Percentiles rank a stretch among this genome's conserved stretches.
Evolutionary conservation across 2,329 filamentous ascomycete species (phyloP).

Genomic region (Calonectria fujianensis): DNA sequence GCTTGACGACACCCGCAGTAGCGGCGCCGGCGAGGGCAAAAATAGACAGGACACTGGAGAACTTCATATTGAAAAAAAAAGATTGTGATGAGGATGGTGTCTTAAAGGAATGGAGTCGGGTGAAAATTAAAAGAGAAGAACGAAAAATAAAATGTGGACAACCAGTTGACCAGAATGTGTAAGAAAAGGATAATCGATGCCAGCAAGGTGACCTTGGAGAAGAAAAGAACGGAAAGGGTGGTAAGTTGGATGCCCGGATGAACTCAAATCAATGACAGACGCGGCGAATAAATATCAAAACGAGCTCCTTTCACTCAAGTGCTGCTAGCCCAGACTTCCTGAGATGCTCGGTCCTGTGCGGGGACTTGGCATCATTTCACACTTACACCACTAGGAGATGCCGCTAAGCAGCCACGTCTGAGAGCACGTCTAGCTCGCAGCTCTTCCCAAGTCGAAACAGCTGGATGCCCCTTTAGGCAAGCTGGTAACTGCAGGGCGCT

Average conservation of each 20-base stretch:
- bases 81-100: not conserved
- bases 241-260: slow-evolving; percentile 18
- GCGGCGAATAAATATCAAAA: slow-evolving; percentile 5
- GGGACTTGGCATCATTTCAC: slow-evolving; percentile 26
- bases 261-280: slow-evolving; percentile 22
- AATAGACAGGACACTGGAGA: slow-evolving; percentile 29
- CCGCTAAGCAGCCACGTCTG: not conserved
- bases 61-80: slow-evolving; percentile 37
- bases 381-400: slow-evolving; percentile 29
- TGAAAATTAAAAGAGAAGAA: not conserved
- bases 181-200: not conserved
- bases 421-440: not conserved
- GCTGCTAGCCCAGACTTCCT: not conserved
- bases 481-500: not conserved
- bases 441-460: slow-evolving; percentile 28
- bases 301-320: slow-evolving; percentile 10
- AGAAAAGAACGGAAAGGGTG: not conserved
- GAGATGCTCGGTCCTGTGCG: not conserved
- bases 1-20: not conserved
- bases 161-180: not conserved
- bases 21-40: slow-evolving; percentile 25
- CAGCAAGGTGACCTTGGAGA: not conserved
- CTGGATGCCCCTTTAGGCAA: not conserved
- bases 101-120: not conserved
- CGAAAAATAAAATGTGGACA: not conserved